Base-by-base conservation (phyloP, 148 eudicot species). In the Camellia granthamiana region DNA sequence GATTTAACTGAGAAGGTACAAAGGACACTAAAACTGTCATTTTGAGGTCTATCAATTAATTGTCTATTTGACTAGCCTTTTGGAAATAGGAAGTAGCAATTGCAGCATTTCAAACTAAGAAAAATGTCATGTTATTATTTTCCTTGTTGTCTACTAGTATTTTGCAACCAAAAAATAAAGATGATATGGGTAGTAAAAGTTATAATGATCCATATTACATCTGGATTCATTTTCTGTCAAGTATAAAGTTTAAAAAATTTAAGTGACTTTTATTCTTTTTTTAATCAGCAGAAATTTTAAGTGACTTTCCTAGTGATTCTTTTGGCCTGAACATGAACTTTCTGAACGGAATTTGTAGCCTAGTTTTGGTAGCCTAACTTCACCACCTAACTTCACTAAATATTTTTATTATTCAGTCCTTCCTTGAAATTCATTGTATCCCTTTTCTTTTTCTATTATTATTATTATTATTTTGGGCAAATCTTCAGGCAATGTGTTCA, bases 1-100 rank as follows among this genome's bases (percentile, higher is more conserved):
- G 98, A 95, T 89, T 80, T 91, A 81, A 91, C 92, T 43, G 89
- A 82, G 79, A 91, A 91, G 94, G 94, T 91, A 86, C 67, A 49
- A 52, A 71, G 30, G 51, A 43, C 64, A 23, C 55, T 62, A 58
- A 58, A 30, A 51, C 16, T 47, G 21, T 38, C 41, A 62, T 56
- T 18, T 72, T 18, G 12, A 77, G 51, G 62, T 70, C 56, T 56
- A 19, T 64, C 41, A 56, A 61, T 77, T 47, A 71, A 21, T 42
- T 56, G 4, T 61, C 77, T 9, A 11, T 60, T 15, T 71, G 54
- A 18, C 42, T 81, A 9, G 6, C 47, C 43, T 73, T 54, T 2
- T 58, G 30, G 41, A 43, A 76, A 76, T 60, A 6, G 51, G 30
- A 43, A 61, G 7, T 19, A 61, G 78, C 16, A 38, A 58, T 72